Percentiles rank a stretch among this genome's conserved stretches.
These are phyloP conservation scores for Candida frijolesensis DNA, from an alignment of 1,139 yeast genomes.

Conservation along the genomic window DNA sequence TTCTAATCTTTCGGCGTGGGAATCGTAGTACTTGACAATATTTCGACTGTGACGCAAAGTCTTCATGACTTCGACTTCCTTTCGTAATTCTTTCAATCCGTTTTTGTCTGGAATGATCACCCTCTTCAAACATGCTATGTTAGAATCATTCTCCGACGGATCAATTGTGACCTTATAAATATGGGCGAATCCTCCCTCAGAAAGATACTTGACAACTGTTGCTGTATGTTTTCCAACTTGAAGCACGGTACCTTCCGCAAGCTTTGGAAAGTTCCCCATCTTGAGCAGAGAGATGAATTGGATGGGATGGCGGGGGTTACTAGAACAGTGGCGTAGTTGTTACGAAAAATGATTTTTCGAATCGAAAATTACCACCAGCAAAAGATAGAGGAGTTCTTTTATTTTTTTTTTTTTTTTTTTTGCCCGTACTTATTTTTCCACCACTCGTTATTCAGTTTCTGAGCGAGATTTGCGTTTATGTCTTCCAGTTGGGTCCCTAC, in stretches of 20 bases:
- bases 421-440: not conserved
- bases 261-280: conserved; percentile 36
- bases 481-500: too few relatives aligned
- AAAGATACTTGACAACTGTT: conserved; percentile 38
- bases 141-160: conserved; percentile 36
- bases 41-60: conserved; percentile 54
- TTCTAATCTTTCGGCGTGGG: conserved; percentile 69
- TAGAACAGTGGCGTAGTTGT: conserved; percentile 8
- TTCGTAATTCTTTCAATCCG: conserved; percentile 64
- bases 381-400: not conserved
- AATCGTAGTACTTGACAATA: conserved; percentile 71
- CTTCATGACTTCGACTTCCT: conserved; percentile 84
- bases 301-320: not conserved
- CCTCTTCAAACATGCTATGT: conserved; percentile 68
- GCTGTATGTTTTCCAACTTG: conserved; percentile 48
- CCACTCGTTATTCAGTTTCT: not conserved
- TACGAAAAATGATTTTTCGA: not conserved
- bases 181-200: conserved; percentile 55
- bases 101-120: conserved; percentile 73
- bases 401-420: too few relatives aligned
- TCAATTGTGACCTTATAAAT: conserved; percentile 61
- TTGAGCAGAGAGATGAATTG: not conserved
- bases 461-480: too few relatives aligned
- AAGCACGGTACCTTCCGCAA: conserved; percentile 42
- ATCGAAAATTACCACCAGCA: not conserved